These are phyloP conservation scores for Phytopythium helicoides DNA, from an alignment of 352 stramenopile genomes.

Conservation along the genomic window DNA sequence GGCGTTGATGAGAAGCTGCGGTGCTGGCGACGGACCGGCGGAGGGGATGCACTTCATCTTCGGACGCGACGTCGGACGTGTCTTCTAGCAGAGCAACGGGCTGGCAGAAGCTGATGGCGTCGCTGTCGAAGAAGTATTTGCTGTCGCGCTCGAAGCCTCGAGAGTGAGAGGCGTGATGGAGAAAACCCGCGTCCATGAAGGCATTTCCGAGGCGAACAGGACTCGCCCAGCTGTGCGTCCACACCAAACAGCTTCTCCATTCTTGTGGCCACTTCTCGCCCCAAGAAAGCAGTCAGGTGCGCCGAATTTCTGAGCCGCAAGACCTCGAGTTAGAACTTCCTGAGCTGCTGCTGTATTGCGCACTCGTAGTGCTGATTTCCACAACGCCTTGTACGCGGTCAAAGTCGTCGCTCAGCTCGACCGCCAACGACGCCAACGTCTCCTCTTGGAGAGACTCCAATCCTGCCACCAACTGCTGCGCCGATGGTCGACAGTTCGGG, in stretches of 20 bases:
- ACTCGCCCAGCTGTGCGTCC: conserved; percentile 18
- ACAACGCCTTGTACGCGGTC: background rate
- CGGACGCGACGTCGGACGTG: background rate
- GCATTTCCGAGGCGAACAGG: conserved; percentile 45
- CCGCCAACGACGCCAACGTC: conserved; percentile 35
- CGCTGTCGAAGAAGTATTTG: conserved; percentile 56
- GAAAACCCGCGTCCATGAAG: conserved; percentile 58
- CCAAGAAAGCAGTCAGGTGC: conserved; percentile 29
- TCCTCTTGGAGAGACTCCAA: conserved; percentile 73
- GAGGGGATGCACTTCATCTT: background rate
- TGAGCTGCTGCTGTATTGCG: background rate
- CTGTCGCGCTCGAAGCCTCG: conserved; percentile 29
- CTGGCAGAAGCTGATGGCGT: conserved; percentile 39
- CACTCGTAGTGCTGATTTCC: background rate
- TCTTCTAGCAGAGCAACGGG: conserved; percentile 38
- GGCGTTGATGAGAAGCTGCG: too few relatives aligned
- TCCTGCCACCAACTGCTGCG: conserved; percentile 33
- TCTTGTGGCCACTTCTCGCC: conserved; percentile 23
- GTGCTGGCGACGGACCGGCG: too few relatives aligned
- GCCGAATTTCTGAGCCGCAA: background rate
- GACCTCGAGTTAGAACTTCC: background rate
- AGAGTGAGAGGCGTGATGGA: conserved; percentile 49
- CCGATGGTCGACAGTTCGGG: conserved; percentile 41
- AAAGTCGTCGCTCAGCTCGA: conserved; percentile 45
- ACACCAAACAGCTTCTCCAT: conserved; percentile 35